Evolutionary conservation across 2,329 filamentous ascomycete species (phyloP), one percentile per base, ranked within the genome.

Genomic region (Colletotrichum shisoi): DNA sequence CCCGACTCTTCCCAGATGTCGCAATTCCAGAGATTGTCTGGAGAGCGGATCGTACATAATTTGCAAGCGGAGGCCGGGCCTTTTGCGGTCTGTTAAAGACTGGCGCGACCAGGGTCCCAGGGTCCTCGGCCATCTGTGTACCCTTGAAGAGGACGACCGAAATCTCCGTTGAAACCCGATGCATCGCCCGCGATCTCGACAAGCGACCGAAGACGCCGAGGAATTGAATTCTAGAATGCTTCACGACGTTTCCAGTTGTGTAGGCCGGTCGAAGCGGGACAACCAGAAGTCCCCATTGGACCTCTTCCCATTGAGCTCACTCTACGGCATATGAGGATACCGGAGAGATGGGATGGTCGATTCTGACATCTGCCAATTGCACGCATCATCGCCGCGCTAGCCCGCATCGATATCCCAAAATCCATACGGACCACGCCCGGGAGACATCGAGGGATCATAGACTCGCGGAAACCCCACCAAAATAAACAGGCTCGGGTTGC

Each of bases 401-500:
- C 51, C 57, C 57, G 63, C 63, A 68, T 68, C 63, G 57, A 68
- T 68, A 12, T 66, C 15, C 31, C 45, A 57, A 39, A 62, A 40
- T 27, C 54, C 61, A 61, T 67, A 57, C 56, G 62, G 11, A 46
- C 31, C 31, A 34, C 31, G 8, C 8, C 31, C 8, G 31, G 37
- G 40, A 61, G 42, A 68, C 39, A 68, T 68, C 62, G 63, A 68
- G 48, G 57, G 66, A 68, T 68, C 66, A 68, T 68, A 68, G 66
- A 68, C 62, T 67, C 39, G 15, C 62, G 57, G 51, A 62, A 62
- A 67, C 66, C 66, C 66, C 66, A 67, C 66, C 53, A 37, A 34
- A 21, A 19, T 37, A n/a, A 24, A 40, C 62, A 67, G 57, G 62
- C 62, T 61, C 56, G 24, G 62, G 51, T 21, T 65, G 61, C 66